Percentiles rank a stretch among this genome's conserved stretches.
Conservation (phyloP, 2,329 filamentous ascomycete genomes). For the Teratosphaeria epicoccoides region DNA sequence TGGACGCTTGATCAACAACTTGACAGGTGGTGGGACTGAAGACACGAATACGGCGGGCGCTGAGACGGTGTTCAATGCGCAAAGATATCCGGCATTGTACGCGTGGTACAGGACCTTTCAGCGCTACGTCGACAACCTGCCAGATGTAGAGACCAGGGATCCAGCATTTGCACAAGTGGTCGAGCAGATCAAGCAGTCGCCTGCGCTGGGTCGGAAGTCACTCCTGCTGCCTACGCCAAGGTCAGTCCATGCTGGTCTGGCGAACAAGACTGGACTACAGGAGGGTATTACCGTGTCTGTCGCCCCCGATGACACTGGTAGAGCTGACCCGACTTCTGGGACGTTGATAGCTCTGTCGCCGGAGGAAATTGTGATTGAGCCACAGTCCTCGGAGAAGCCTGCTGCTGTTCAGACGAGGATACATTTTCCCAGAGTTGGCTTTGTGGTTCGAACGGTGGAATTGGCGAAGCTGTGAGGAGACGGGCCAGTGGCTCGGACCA, state of each 20-base stretch:
- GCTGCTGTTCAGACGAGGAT: constrained; percentile 25
- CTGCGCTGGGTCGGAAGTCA: constrained; percentile 12
- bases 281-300: constrained; percentile 25
- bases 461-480: constrained; percentile 10
- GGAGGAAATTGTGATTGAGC: constrained; percentile 32
- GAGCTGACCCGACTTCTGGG: constrained; percentile 29
- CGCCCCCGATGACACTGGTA: constrained; percentile 32
- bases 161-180: constrained; percentile 16
- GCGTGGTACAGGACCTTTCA: constrained; percentile 29
- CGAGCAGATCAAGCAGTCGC: constrained; percentile 16
- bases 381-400: constrained; percentile 17
- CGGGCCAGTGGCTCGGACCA: not conserved
- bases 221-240: constrained; percentile 24
- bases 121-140: constrained; percentile 23
- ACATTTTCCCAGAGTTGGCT: constrained; percentile 33
- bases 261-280: constrained; percentile 22
- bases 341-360: constrained; percentile 28
- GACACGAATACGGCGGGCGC: constrained; percentile 18
- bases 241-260: constrained; percentile 17
- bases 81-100: constrained; percentile 28
- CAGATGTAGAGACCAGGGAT: constrained; percentile 16
- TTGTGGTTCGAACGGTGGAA: constrained; percentile 23
- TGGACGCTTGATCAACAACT: constrained; percentile 25
- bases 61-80: constrained; percentile 26
- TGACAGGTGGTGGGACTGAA: constrained; percentile 26